Base-by-base conservation (phyloP, 768 basidiomycete species). In the Tulasnella sp. region DNA sequence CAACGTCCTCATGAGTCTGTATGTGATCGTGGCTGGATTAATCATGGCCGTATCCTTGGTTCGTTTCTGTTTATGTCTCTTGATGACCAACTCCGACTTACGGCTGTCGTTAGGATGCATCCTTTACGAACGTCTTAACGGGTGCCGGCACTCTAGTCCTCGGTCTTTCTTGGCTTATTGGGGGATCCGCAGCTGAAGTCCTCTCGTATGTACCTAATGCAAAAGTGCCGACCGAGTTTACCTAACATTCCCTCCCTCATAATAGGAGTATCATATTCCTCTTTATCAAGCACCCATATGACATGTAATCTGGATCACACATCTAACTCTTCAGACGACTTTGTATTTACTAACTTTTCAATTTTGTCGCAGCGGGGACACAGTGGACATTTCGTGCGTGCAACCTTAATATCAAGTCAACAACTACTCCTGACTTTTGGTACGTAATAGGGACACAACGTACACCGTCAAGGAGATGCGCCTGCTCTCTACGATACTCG, bases 381-480 rank as follows among this genome's bases (percentile, higher is more conserved):
- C 84, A 48, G 77, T 93, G 51, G 72, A 70, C 41, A 71, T 78
- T 53, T 74, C 75, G 66, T 68, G 60, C 21, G 64, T 65, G 34
- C 44, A 2, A 25, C 34, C 41, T 19, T 38, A 15, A 38, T 5
- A 19, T 5, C 8, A 27, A 19, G 19, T 27, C 45, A 9, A 8
- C 24, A n/a, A 25, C 10, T 1, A 25, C 43, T 5, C 8, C 12
- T 44, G 1, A 42, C 53, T 43, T 17, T 25, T 22, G 4, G 48
- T 21, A 62, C 61, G 61, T 11, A 49, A 60, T 58, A 67, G 73
- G 55, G 75, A 74, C 25, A 72, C 76, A 31, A 73, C 67, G 7
- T 92, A 86, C 68, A 87, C 85, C 0, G 89, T 94, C 61, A 87
- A 86, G 67, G 89, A 92, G 70, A 93, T 96, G 69, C 78, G 84